phyloP scores from a whole-genome alignment of 2,329 filamentous ascomycete genomes.

The Pyrenophora graminea region DNA sequence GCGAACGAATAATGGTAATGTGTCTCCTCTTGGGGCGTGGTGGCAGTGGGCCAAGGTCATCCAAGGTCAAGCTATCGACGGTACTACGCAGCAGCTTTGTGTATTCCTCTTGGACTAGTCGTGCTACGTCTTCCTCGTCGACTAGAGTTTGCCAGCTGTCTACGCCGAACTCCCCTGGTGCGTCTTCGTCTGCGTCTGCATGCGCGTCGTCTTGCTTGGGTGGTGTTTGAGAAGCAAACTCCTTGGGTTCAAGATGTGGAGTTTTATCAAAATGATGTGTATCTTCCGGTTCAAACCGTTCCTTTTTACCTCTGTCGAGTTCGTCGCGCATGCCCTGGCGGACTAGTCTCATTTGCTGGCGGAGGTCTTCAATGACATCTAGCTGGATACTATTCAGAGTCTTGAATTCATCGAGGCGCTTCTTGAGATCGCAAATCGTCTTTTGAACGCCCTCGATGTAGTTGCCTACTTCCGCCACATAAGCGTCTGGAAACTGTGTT shows the following conservation, averaged over 20 bases:
- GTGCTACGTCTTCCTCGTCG: conserved; percentile 2
- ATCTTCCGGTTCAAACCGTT: conserved; percentile 1
- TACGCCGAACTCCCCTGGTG: conserved; percentile 12
- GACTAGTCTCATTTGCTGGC: conserved; percentile 26
- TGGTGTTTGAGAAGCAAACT: not conserved
- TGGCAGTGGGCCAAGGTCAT: not conserved
- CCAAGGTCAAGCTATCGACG: conserved; percentile 8
- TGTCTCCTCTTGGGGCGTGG: conserved; percentile 1
- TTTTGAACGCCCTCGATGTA: conserved; percentile 36
- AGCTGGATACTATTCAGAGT: conserved; percentile 39
- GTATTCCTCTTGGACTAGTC: conserved; percentile 6
- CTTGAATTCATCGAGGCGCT: conserved; percentile 41
- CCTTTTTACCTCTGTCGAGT: conserved; percentile 1
- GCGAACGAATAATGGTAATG: conserved; percentile 18
- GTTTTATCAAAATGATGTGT: too few species aligned
- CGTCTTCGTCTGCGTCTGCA: not conserved
- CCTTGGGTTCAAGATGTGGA: not conserved
- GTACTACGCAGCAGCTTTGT: conserved; percentile 6
- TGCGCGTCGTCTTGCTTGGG: not conserved
- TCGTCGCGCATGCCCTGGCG: conserved; percentile 19
- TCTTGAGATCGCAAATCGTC: conserved; percentile 31
- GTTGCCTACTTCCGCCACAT: conserved; percentile 31
- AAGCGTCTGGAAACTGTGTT: conserved; percentile 18
- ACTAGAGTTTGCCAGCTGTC: conserved; percentile 20
- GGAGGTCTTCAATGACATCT: conserved; percentile 38